Evolutionary conservation across 2,329 filamentous ascomycete species (phyloP).

Genomic region (Alternaria longipes): DNA sequence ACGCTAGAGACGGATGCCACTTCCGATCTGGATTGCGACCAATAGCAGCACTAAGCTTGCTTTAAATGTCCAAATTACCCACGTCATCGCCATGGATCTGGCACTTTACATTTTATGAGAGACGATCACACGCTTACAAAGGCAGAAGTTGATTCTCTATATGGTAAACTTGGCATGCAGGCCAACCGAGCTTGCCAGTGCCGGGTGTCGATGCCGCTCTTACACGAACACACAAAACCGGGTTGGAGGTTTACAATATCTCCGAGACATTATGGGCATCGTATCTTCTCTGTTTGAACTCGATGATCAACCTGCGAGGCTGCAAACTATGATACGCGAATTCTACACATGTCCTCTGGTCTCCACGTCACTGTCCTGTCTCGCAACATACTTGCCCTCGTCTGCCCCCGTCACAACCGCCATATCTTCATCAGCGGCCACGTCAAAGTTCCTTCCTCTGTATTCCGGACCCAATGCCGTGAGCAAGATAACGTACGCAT

Average conservation of each 20-base stretch:
- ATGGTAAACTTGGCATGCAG: background rate
- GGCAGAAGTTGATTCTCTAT: background rate
- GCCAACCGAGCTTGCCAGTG: background rate
- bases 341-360: background rate
- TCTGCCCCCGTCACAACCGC: conserved; percentile 32
- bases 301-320: too few relatives aligned
- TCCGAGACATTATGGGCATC: background rate
- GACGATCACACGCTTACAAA: background rate
- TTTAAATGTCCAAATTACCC: conserved; percentile 6
- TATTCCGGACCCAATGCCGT: conserved; percentile 69
- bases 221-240: background rate
- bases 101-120: conserved; percentile 1
- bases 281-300: background rate
- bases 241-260: background rate
- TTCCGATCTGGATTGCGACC: conserved; percentile 4
- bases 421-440: conserved; percentile 47
- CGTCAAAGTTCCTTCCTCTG: conserved; percentile 48
- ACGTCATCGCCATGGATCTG: conserved; percentile 12
- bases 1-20: conserved; percentile 12
- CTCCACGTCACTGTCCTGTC: conserved; percentile 13
- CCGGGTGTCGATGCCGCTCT: too few relatives aligned
- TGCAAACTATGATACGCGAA: background rate
- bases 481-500: conserved; percentile 67
- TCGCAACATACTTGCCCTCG: conserved; percentile 20
- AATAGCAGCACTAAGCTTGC: background rate